Evolutionary conservation across 495 filamentous ascomycete genomes (phyloP), one percentile per base, ranked within the genome.

Genomic region (Hypoxylon rickii): DNA sequence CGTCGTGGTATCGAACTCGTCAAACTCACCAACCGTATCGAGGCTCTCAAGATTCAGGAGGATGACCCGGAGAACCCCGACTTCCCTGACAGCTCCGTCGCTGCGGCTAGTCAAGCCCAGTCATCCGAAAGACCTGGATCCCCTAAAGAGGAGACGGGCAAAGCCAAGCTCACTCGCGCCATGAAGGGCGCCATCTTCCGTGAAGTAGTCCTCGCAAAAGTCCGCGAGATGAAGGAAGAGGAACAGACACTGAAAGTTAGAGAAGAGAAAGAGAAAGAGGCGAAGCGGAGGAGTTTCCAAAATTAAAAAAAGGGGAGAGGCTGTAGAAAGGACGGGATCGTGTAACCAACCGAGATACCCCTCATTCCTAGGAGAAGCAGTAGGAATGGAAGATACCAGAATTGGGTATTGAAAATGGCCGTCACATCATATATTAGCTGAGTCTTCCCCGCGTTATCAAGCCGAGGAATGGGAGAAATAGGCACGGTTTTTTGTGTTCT

Each of bases 191-290:
- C 90, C 20, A 97, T 97, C 66, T 97, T 98, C 82, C 82, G 90
- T 51, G 94, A 97, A 68, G 90, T 98, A n/a, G 95, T 97, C 1
- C 77, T 98, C 13, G 95, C 94, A 42, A 97, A 97, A 76, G 92
- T 97, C 17, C 83, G 88, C 34, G 93, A 98, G 70, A 87, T 88
- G 81, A 97, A 96, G 80, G 86, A 90, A 58, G 77, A 86, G 51
- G 89, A 96, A 66, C 85, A 92, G 70, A 82, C 83, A 26, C 76
- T 85, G 58, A 84, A 84, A 70, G 72, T 87, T 3, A 84, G 86
- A 63, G 83, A 79, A 55, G 79, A 81, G 50, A 75, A 67, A 5
- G 66, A 75, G 60, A 72, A 70, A 44, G 75, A 77, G 41, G 76
- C 73, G 21, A 73, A 68, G 57, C 66, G 71, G 44, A 73, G 72